phyloP scores from a whole-genome alignment of 768 basidiomycete species.

The Russula brevipes region DNA sequence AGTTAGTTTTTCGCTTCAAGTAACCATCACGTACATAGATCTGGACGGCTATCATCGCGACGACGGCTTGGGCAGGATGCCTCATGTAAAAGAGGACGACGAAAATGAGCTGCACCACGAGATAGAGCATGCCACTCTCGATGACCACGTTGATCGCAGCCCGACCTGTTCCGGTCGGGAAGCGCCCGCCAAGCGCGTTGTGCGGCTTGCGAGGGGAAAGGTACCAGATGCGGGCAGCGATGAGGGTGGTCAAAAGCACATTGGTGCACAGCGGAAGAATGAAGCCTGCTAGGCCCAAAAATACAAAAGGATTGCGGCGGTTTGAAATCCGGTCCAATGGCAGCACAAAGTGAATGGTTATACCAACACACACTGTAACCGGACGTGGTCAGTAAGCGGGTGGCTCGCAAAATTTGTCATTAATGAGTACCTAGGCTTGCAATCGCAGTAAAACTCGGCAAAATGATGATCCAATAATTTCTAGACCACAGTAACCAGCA shows the following conservation, averaged over 20 bases:
- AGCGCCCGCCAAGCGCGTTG: background rate
- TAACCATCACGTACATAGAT: slow-evolving; percentile 34
- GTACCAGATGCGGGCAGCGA: slow-evolving; percentile 38
- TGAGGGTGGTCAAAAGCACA: slow-evolving; percentile 39
- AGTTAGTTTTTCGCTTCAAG: too few species aligned
- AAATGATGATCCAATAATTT: slow-evolving; percentile 32
- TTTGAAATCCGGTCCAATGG: background rate
- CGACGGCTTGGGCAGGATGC: slow-evolving; percentile 35
- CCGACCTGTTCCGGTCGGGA: background rate
- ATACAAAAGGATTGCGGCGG: slow-evolving; percentile 9
- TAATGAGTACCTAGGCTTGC: slow-evolving; percentile 34
- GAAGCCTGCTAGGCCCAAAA: slow-evolving; percentile 36
- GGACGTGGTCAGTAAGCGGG: background rate
- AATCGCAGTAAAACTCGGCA: slow-evolving; percentile 35
- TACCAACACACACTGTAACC: background rate
- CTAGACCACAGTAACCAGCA: slow-evolving; percentile 40
- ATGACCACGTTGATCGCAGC: slow-evolving; percentile 35
- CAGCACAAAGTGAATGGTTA: background rate
- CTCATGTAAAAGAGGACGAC: slow-evolving; percentile 35
- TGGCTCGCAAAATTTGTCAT: background rate
- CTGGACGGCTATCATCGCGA: slow-evolving; percentile 38
- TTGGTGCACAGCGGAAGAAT: slow-evolving; percentile 40
- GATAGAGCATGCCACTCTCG: slow-evolving; percentile 40
- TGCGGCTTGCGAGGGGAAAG: slow-evolving; percentile 23
- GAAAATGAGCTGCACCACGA: slow-evolving; percentile 38